Base-by-base conservation (phyloP, 2,329 filamentous ascomycete species). In the Trichoderma asperellum region DNA sequence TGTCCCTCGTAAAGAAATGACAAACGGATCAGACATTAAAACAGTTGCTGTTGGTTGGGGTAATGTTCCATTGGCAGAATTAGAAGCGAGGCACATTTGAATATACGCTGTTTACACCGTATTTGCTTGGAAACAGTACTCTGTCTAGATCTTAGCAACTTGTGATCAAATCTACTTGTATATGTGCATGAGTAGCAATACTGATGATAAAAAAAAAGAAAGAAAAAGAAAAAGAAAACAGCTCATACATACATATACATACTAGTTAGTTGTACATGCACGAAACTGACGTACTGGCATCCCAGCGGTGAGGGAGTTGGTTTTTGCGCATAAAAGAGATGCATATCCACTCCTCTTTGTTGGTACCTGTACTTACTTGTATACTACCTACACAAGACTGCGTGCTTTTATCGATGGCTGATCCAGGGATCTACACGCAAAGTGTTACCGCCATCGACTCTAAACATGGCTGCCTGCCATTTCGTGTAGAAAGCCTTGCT, bases 241-340 rank as follows among this genome's bases (percentile, higher is more conserved):
- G 27, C 27, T 55, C 29, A 55, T 14, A 12, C 29, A 32, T 24
- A 32, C 52, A 18, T 40, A 6, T n/a, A n/a, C n/a, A n/a, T n/a
- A n/a, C n/a, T n/a, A 18, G 16, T 40, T 40, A 18, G 14, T 55
- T 16, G 7, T 56, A 56, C 53, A 5, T 34, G 18, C 29, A 16
- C 16, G 32, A 55, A 35, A 49, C 47, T 37, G 60, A 49, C 34
- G 34, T 52, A 29, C 49, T 21, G 49, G 61, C 49, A 47, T 27
- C 62, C 32, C 35, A 35, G 62, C 62, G 62, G 62, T 65, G 62
- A 65, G 62, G 8, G 18, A 49, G 47, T 49, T 49, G n/a, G n/a
- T 65, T 65, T 65, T 47, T 65, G 52, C 24, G 53, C 53, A 34
- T 56, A 56, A 32, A 56, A 34, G 16, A 55, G 61, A 35, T 43